These are phyloP conservation scores for Solanum boliviense DNA, from an alignment of 257 asterid species.

Conservation along the genomic window DNA sequence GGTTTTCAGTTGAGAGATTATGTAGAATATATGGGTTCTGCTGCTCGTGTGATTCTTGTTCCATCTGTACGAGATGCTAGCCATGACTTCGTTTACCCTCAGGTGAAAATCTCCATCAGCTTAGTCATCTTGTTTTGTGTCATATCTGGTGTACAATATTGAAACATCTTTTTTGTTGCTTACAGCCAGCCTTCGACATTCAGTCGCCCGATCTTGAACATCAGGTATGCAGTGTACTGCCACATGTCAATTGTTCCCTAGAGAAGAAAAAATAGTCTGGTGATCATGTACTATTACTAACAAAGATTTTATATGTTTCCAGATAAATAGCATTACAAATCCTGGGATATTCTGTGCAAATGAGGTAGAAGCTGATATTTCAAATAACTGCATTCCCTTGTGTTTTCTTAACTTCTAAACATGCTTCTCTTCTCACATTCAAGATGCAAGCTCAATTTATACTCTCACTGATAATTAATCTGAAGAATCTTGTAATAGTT, in stretches of 20 bases:
- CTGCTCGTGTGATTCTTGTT: slow-evolving; percentile 68
- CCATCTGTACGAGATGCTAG: slow-evolving; percentile 92
- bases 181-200: slow-evolving; percentile 83
- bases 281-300: slow-evolving; percentile 3
- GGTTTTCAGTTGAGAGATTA: slow-evolving; percentile 80
- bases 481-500: background rate
- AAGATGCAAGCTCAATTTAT: background rate
- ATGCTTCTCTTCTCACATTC: background rate
- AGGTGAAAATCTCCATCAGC: slow-evolving; percentile 31
- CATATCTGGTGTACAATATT: background rate
- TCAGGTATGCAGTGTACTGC: slow-evolving; percentile 46
- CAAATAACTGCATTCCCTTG: background rate
- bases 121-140: background rate
- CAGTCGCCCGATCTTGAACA: slow-evolving; percentile 32
- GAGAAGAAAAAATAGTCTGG: background rate
- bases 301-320: background rate
- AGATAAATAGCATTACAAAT: slow-evolving; percentile 72
- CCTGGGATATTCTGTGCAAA: slow-evolving; percentile 80
- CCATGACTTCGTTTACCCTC: slow-evolving; percentile 94
- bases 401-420: background rate
- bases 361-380: slow-evolving; percentile 40
- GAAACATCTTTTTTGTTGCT: slow-evolving; percentile 8
- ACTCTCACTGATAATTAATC: background rate
- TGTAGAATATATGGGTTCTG: slow-evolving; percentile 82
- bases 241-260: background rate